phyloP scores from a whole-genome alignment of 2,329 filamentous ascomycete species.

The Grosmannia clavigera region DNA sequence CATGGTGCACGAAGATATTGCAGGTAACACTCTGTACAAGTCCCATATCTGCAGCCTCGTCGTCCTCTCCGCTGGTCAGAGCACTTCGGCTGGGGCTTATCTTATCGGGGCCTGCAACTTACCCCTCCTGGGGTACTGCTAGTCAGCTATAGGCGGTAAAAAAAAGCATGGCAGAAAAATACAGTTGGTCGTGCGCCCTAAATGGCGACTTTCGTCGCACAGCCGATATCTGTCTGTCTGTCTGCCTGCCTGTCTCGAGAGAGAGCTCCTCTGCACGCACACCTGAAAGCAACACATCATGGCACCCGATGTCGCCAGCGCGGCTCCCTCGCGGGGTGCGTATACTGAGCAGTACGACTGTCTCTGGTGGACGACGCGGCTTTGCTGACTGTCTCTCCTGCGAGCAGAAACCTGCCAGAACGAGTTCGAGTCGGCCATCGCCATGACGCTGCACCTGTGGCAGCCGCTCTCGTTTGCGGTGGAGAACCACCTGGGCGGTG shows the following conservation, averaged over 20 bases:
- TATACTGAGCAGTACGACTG: background rate
- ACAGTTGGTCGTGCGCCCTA: background rate
- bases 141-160: background rate
- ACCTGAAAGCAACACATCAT: background rate
- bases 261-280: background rate
- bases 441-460: slow-evolving; percentile 78
- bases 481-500: slow-evolving; percentile 76
- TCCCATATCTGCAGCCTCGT: too few relatives aligned
- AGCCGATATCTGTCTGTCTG: too few relatives aligned
- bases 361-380: background rate
- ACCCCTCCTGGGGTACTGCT: background rate
- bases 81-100: background rate
- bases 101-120: background rate
- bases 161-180: background rate
- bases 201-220: too few relatives aligned
- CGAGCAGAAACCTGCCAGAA: slow-evolving; percentile 40
- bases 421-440: slow-evolving; percentile 77
- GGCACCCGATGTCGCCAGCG: background rate
- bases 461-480: slow-evolving; percentile 78
- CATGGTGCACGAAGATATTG: too few relatives aligned
- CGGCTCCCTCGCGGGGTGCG: background rate
- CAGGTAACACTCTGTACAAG: too few relatives aligned
- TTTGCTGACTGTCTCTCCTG: background rate
- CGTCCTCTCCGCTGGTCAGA: too few relatives aligned
- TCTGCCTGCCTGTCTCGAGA: background rate